Evolutionary conservation across 2,329 filamentous ascomycete genomes (phyloP).

Genomic region (Onygena corvina): DNA sequence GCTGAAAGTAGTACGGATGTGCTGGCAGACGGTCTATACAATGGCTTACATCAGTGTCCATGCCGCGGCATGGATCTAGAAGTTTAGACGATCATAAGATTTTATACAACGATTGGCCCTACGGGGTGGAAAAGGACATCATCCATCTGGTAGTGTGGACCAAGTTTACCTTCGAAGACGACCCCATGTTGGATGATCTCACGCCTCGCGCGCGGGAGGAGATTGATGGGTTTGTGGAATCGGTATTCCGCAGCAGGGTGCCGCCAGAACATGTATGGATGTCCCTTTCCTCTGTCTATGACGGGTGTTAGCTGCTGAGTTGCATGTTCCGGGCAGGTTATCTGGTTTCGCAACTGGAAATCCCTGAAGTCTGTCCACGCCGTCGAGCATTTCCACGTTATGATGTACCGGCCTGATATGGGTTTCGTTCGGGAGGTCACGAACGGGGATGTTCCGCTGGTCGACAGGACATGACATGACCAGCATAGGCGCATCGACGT

Average conservation of each 20-base stretch:
- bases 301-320: no score
- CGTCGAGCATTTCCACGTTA: conserved; percentile 46
- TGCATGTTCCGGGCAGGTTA: conserved; percentile 36
- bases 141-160: conserved; percentile 48
- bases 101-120: conserved; percentile 53
- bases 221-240: conserved; percentile 40
- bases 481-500: not conserved
- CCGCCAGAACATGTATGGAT: conserved; percentile 33
- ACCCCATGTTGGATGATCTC: conserved; percentile 39
- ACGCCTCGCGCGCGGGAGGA: conserved; percentile 36
- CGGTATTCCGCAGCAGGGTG: conserved; percentile 45
- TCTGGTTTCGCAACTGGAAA: conserved; percentile 56
- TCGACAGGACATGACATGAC: conserved; percentile 29
- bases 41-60: not conserved
- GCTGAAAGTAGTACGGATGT: not conserved
- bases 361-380: conserved; percentile 49
- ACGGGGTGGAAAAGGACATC: conserved; percentile 45
- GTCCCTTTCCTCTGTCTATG: not conserved
- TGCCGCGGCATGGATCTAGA: not conserved
- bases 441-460: conserved; percentile 57
- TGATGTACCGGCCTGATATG: conserved; percentile 59
- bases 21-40: not conserved
- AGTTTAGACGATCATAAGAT: conserved; percentile 42
- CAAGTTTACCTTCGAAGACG: conserved; percentile 36
- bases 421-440: conserved; percentile 60